Conservation (phyloP, 2,329 filamentous ascomycete genomes). For the Sphaerostilbella broomeana region DNA sequence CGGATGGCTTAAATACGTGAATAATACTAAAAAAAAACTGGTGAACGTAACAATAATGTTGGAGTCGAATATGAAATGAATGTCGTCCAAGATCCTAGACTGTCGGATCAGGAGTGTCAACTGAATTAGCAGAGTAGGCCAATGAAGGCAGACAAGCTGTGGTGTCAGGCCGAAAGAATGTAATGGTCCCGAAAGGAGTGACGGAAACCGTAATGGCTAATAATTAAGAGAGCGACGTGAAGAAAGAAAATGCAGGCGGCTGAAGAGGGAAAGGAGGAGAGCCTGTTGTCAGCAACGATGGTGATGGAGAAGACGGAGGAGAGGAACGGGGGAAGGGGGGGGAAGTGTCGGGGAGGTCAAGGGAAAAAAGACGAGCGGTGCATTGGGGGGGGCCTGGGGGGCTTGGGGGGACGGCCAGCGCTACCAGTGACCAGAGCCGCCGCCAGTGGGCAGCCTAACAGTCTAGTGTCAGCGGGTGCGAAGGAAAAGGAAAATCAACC, state of each 20-base stretch:
- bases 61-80: slow-evolving; percentile 19
- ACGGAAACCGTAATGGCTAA: slow-evolving; percentile 39
- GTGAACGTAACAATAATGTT: slow-evolving; percentile 1
- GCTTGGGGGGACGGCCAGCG: slow-evolving; percentile 9
- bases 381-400: slow-evolving; percentile 6
- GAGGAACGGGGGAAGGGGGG: slow-evolving; percentile 33
- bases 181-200: slow-evolving; percentile 46
- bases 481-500: too few relatives aligned
- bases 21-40: slow-evolving; percentile 12
- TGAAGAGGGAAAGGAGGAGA: slow-evolving; percentile 28
- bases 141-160: slow-evolving; percentile 14
- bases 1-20: too few relatives aligned
- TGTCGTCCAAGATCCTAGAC: slow-evolving; percentile 19
- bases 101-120: slow-evolving; percentile 16
- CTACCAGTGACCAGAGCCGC: slow-evolving; percentile 8
- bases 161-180: slow-evolving; percentile 33
- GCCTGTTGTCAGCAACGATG: slow-evolving; percentile 30
- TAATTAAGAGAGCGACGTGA: slow-evolving; percentile 46
- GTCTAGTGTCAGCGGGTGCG: too few relatives aligned
- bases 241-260: slow-evolving; percentile 35
- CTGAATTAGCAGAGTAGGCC: slow-evolving; percentile 12
- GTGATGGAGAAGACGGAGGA: slow-evolving; percentile 28
- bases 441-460: slow-evolving; percentile 5
- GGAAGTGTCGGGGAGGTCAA: slow-evolving; percentile 26
- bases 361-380: slow-evolving; percentile 16